Base-by-base conservation (phyloP, 2,329 filamentous ascomycete species). In the Xylaria sp. region DNA sequence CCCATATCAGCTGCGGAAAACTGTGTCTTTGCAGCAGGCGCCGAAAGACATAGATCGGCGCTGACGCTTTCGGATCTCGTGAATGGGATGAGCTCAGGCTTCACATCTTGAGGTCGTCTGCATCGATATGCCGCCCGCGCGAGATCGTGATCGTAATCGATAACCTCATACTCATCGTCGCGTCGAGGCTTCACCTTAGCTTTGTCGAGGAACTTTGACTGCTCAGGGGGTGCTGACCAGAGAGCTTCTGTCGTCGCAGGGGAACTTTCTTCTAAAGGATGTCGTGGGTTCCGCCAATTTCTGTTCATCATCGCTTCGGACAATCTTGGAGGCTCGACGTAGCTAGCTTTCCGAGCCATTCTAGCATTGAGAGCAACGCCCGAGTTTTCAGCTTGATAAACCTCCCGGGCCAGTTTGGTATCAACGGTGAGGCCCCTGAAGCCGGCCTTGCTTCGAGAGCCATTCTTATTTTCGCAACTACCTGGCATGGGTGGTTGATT, bases 1-100 rank as follows among this genome's bases (percentile, higher is more conserved):
- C 58, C 65, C 32, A 71, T 61, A 18, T 69, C 62, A 7, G 67
- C 70, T 0, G 60, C 51, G 1, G 62, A 67, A 41, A 63, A 76
- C 20, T 76, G 74, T 18, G 65, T 69, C 65, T 77, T 78, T 15
- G 75, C 75, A 9, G 77, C 70, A 15, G 77, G 77, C 1, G 77
- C 76, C 3, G 77, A 78, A 46, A 74, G 64, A 44, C 77, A 78
- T 15, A 76, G 74, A 20, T 76, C 76, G 1, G 73, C 67, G 32
- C 75, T 73, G 15, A 79, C 48, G 59, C 28, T 73, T 48, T 66
- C 75, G 62, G 68, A 1, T n/a, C 9, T 61, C 12, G 54, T 72
- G 44, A 63, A 72, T 20, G 67, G 70, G 32, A 68, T 39, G 12
- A 72, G 70, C 7, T 72, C 67, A 2, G 68, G 67, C 34, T 41